phyloP scores from a whole-genome alignment of 352 stramenopile species.

The Globisporangium paddicum region DNA sequence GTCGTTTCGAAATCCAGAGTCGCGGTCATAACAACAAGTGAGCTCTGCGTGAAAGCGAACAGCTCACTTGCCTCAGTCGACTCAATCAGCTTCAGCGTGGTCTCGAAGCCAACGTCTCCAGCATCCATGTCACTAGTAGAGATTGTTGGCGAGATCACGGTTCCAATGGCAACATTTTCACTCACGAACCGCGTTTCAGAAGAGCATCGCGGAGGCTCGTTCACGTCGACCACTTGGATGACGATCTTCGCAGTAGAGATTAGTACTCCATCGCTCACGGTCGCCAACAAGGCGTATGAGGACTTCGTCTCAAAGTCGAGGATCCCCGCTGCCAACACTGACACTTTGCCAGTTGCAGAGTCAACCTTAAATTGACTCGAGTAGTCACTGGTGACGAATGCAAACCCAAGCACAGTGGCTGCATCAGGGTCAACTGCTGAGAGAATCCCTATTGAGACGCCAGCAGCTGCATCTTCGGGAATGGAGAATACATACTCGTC shows the following conservation, averaged over 20 bases:
- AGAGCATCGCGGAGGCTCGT: slow-evolving; percentile 2
- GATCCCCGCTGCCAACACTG: neutral
- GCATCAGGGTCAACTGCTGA: neutral
- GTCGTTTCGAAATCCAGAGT: neutral
- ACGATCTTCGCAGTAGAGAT: neutral
- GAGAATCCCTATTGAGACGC: neutral
- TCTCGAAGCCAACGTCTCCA: neutral
- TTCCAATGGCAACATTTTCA: slow-evolving; percentile 5
- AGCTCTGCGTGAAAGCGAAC: neutral
- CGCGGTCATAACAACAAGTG: neutral
- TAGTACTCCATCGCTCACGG: slow-evolving; percentile 1
- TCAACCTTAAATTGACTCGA: slow-evolving; percentile 2
- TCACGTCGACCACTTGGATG: slow-evolving; percentile 7
- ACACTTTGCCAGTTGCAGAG: neutral
- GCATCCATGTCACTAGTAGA: slow-evolving; percentile 1
- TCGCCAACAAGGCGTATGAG: neutral
- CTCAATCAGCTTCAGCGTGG: neutral
- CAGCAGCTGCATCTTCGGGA: neutral
- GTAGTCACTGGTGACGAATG: neutral
- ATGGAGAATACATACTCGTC: slow-evolving; percentile 1
- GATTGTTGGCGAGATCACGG: neutral
- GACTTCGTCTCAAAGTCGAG: slow-evolving; percentile 3
- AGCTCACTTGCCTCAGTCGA: neutral
- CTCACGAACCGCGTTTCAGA: neutral
- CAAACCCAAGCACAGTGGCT: neutral